A percentile compares a stretch with the other conserved stretches of the same genome.
Conservation (phyloP, 495 filamentous ascomycete species). For the Terfezia boudieri region DNA sequence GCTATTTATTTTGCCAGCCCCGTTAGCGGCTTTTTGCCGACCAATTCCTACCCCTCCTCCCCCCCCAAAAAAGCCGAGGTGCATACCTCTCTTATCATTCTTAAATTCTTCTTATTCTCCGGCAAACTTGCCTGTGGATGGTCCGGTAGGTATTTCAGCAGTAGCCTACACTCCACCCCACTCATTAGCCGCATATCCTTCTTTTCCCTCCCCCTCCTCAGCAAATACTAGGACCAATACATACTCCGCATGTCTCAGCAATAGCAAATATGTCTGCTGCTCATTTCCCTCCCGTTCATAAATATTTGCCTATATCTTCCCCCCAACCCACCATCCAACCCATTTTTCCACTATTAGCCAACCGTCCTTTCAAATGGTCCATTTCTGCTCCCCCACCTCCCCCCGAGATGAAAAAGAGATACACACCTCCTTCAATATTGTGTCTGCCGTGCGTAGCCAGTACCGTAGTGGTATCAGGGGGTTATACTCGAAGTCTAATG, state of each 20-base stretch:
- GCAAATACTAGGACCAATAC: not conserved
- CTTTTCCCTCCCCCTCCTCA: too few species aligned
- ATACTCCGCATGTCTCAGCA: conserved; percentile 50
- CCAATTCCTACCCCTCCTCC: too few species aligned
- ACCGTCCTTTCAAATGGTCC: conserved; percentile 23
- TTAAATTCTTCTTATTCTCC: conserved; percentile 19
- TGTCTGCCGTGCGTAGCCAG: conserved; percentile 64
- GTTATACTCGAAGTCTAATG: conserved; percentile 60
- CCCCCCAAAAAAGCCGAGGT: not conserved
- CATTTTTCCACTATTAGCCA: conserved; percentile 12
- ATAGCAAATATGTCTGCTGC: conserved; percentile 65
- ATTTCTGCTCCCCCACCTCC: too few species aligned
- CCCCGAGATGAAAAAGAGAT: too few species aligned
- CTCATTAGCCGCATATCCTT: too few species aligned
- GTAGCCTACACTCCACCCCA: not conserved
- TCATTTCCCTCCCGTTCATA: conserved; percentile 72
- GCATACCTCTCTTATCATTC: conserved; percentile 3
- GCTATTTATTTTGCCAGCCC: conserved; percentile 19
- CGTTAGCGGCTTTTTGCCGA: conserved; percentile 8
- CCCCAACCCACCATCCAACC: conserved; percentile 6
- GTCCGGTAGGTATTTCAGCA: conserved; percentile 23
- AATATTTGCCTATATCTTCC: conserved; percentile 29
- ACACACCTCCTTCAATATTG: conserved; percentile 42
- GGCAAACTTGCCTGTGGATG: conserved; percentile 36
- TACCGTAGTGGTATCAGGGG: conserved; percentile 44